Conservation (phyloP, 768 basidiomycete genomes). For the Suillus clintonianus region DNA sequence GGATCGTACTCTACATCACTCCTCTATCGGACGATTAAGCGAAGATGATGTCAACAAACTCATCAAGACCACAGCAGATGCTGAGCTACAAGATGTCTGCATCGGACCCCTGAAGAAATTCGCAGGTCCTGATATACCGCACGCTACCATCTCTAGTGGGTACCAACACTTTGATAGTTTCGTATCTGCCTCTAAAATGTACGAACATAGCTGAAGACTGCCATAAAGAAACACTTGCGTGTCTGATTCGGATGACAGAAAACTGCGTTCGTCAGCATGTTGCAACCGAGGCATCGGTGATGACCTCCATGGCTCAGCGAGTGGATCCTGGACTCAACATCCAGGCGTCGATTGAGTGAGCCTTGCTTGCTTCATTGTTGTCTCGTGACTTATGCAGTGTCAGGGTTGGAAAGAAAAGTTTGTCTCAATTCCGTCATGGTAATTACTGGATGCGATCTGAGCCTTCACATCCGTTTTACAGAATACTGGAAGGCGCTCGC, state of each 20-base stretch:
- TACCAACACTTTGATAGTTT: background rate
- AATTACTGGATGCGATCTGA: background rate
- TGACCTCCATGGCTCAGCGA: slow-evolving; percentile 4
- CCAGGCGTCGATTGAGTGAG: background rate
- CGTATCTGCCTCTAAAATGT: background rate
- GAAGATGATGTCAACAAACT: background rate
- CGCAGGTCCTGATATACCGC: background rate
- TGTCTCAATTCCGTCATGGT: slow-evolving; percentile 5
- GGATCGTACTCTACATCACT: background rate
- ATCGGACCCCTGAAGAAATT: background rate
- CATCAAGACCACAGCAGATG: background rate
- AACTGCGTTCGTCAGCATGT: background rate
- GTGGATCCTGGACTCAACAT: background rate
- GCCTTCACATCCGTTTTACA: slow-evolving; percentile 2
- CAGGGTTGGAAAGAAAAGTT: slow-evolving; percentile 2
- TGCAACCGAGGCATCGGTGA: background rate
- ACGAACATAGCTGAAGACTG: background rate
- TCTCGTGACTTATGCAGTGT: background rate
- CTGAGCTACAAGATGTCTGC: background rate
- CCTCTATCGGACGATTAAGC: background rate
- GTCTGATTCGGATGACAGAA: slow-evolving; percentile 4
- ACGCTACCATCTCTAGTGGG: background rate
- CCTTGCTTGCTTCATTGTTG: background rate
- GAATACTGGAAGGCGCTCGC: slow-evolving; percentile 19
- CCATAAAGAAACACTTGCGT: background rate